Evolutionary conservation across 805 yeast species (phyloP).

Genomic region (Candida piceae): DNA sequence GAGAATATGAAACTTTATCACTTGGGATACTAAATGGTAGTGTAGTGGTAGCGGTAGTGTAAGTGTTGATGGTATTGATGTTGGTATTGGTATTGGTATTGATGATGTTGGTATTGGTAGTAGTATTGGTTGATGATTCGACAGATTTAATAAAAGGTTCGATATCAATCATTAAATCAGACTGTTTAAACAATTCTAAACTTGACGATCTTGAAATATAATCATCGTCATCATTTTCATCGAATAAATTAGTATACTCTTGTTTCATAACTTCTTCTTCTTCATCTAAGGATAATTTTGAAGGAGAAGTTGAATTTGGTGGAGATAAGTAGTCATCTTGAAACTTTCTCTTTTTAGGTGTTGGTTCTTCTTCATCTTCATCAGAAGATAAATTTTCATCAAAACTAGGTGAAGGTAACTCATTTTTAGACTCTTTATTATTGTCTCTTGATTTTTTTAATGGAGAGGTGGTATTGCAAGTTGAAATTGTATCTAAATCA

Average conservation of each 20-base stretch:
- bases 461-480: constrained; percentile 3
- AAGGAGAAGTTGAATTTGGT: constrained; percentile 29
- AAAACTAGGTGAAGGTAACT: constrained; percentile 20
- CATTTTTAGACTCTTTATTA: constrained; percentile 2
- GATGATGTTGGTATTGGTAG: constrained; percentile 7
- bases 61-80: neutral
- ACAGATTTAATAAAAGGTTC: constrained; percentile 13
- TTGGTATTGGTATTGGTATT: constrained; percentile 1
- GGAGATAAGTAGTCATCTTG: constrained; percentile 24
- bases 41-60: no score
- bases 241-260: constrained; percentile 25
- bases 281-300: constrained; percentile 25
- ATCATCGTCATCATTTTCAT: constrained; percentile 20
- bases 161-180: constrained; percentile 10
- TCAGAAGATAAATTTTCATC: constrained; percentile 20
- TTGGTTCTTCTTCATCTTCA: constrained; percentile 13
- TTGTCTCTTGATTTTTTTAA: constrained; percentile 4
- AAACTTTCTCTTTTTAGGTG: constrained; percentile 13
- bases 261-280: constrained; percentile 20
- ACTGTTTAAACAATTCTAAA: constrained; percentile 24
- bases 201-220: constrained; percentile 17
- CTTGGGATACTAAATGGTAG: no score
- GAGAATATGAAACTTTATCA: constrained; percentile 13
- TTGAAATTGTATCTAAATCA: constrained; percentile 22
- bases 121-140: constrained; percentile 4